These are phyloP conservation scores for Colletotrichum cuscutae DNA, from an alignment of 2,329 filamentous ascomycete species.

Conservation along the genomic window DNA sequence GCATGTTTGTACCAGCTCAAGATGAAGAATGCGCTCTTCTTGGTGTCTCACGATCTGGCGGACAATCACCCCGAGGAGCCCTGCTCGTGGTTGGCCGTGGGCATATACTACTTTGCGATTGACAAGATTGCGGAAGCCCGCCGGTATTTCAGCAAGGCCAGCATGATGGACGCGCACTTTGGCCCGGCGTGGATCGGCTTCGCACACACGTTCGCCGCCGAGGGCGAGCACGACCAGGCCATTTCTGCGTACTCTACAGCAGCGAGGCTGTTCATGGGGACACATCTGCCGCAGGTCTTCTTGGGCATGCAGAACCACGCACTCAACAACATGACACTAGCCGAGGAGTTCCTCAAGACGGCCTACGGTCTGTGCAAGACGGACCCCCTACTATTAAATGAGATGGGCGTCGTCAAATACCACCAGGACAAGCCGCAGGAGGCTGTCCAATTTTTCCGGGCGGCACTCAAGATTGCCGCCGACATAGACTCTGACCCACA, in stretches of 20 bases:
- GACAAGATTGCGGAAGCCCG: conserved; percentile 92
- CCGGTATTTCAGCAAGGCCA: conserved; percentile 96
- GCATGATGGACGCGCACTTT: conserved; percentile 97
- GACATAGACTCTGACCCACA: conserved; percentile 85
- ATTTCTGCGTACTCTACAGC: conserved; percentile 98
- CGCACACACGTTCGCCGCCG: conserved; percentile 96
- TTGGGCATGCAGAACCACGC: conserved; percentile 98
- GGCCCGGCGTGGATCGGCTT: conserved; percentile 99
- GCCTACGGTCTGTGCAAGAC: conserved; percentile 85
- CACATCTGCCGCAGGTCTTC: conserved; percentile 94
- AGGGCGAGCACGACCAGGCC: conserved; percentile 97
- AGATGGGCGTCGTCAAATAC: conserved; percentile 95
- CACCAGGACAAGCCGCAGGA: conserved; percentile 84
- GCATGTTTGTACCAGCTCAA: conserved; percentile 90
- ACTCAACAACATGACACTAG: conserved; percentile 92
- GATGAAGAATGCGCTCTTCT: conserved; percentile 88
- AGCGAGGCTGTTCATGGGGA: conserved; percentile 93
- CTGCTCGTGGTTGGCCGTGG: conserved; percentile 93
- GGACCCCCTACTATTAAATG: conserved; percentile 92
- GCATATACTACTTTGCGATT: conserved; percentile 92
- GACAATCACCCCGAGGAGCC: conserved; percentile 92
- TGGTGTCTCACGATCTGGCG: conserved; percentile 91
- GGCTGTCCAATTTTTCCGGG: conserved; percentile 80
- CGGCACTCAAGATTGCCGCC: conserved; percentile 80
- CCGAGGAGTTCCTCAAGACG: conserved; percentile 92